phyloP scores from a whole-genome alignment of 164 flowering plant species.

The Magnolia officinalis region DNA sequence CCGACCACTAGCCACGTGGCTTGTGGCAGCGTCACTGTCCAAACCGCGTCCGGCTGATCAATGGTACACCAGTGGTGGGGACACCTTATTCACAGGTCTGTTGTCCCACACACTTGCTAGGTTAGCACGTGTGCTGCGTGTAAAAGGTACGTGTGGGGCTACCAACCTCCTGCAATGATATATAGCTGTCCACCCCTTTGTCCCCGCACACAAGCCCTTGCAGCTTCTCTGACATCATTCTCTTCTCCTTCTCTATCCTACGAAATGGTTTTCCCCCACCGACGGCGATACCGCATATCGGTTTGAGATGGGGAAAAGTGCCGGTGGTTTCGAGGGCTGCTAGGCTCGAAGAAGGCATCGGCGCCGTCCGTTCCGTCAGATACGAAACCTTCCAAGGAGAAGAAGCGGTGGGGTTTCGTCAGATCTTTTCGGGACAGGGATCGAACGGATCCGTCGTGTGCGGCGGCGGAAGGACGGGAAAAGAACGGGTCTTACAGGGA shows the following conservation, averaged over 20 bases:
- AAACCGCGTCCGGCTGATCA: too few species aligned
- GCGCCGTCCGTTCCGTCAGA: slow-evolving; percentile 9
- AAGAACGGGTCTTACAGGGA: slow-evolving; percentile 15
- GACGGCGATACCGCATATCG: neutral
- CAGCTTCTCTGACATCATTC: neutral
- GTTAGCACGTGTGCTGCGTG: too few species aligned
- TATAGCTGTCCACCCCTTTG: neutral
- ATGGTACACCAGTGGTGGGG: too few species aligned
- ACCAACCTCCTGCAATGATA: too few species aligned
- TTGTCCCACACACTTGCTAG: too few species aligned
- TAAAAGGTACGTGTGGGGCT: too few species aligned
- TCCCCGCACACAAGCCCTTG: neutral
- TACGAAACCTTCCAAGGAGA: slow-evolving; percentile 20
- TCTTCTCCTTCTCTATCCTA: neutral
- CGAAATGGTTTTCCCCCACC: neutral
- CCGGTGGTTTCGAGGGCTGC: slow-evolving; percentile 55
- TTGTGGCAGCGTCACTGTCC: too few species aligned
- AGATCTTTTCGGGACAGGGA: slow-evolving; percentile 24
- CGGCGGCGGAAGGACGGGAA: neutral
- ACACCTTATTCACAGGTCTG: too few species aligned
- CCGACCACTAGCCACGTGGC: too few species aligned
- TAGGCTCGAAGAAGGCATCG: slow-evolving; percentile 32
- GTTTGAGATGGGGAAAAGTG: slow-evolving; percentile 39
- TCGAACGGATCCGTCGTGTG: neutral
- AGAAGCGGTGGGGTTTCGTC: slow-evolving; percentile 37